A percentile compares a stretch with the other conserved stretches of the same genome.
Conservation (phyloP, 768 basidiomycete species). For the Tricholoma sp. region DNA sequence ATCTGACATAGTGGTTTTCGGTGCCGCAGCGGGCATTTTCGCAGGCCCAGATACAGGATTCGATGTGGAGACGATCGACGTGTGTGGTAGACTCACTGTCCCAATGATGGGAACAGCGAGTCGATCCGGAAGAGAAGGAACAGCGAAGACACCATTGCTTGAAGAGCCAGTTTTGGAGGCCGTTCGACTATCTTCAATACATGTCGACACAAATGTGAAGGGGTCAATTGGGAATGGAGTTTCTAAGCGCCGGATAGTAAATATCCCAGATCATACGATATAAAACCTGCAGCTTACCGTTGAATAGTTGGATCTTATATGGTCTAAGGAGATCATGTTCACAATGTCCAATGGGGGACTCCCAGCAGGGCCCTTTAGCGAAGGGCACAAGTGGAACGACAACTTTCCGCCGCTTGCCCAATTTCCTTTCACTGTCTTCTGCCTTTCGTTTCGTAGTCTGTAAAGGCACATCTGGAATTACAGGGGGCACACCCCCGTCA, state of each 20-base stretch:
- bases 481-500: constrained; percentile 30
- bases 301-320: constrained; percentile 79
- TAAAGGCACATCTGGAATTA: constrained; percentile 28
- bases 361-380: constrained; percentile 81
- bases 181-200: constrained; percentile 32
- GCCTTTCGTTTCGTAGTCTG: constrained; percentile 60
- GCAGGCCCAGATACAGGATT: constrained; percentile 13
- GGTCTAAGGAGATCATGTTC: constrained; percentile 65
- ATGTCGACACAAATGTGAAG: constrained; percentile 62
- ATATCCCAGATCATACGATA: neutral
- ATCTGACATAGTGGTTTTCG: constrained; percentile 68
- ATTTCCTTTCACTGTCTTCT: constrained; percentile 42
- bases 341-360: constrained; percentile 60
- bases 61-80: constrained; percentile 8
- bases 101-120: constrained; percentile 16
- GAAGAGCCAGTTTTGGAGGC: constrained; percentile 18
- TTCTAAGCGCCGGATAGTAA: constrained; percentile 39
- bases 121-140: constrained; percentile 42
- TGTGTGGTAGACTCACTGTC: constrained; percentile 9
- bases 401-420: constrained; percentile 68
- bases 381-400: constrained; percentile 79
- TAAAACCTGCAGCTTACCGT: constrained; percentile 47
- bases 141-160: constrained; percentile 33
- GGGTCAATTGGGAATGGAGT: constrained; percentile 71
- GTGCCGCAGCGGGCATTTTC: constrained; percentile 26